Base-by-base conservation (phyloP, 495 filamentous ascomycete genomes). In the Penicillium maclennaniae region DNA sequence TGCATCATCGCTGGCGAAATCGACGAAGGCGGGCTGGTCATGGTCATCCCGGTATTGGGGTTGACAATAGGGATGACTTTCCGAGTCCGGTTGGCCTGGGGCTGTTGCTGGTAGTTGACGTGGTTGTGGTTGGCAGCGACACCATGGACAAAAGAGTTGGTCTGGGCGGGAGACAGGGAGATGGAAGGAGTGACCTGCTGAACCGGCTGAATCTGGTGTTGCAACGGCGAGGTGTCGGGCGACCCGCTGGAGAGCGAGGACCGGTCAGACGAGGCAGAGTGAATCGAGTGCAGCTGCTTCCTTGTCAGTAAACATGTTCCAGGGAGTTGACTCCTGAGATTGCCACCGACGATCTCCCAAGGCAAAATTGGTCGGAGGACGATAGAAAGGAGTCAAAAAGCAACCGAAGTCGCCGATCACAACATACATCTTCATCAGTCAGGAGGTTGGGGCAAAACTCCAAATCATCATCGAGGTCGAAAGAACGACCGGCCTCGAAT, bases 1-100 rank as follows among this genome's bases (percentile, higher is more conserved):
- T 91, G 88, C 86, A 92, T 87, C 76, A 90, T 81, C 66, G 77
- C 84, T 49, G 91, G 90, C 45, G 91, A 93, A 62, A 96, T 87
- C 52, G 90, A 95, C 45, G 83, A 87, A 3, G 93, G 92, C 58
- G 93, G 95, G 76, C 91, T 96, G 31, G 91, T 82, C 72, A 96
- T 79, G 57, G 82, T 83, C 72, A 92, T 83, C 55, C 93, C 91
- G 28, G 95, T 97, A 54, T 79, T 87, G 31, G 93, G 93, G 80
- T 99, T 96, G 73, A 99, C 87, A 68, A 99, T 99, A 16, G 93
- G 95, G 60, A 99, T 99, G 60, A 93, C 90, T 67, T 96, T 97
- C 60, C 92, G 88, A 58, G 86, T 84, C 68, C 95, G 88, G 51
- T 88, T 87, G 49, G 92, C 87, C 47, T 89, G 71, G 38, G 90